Evolutionary conservation across 768 basidiomycete species (phyloP).

Genomic region (Agrocybe praecox): DNA sequence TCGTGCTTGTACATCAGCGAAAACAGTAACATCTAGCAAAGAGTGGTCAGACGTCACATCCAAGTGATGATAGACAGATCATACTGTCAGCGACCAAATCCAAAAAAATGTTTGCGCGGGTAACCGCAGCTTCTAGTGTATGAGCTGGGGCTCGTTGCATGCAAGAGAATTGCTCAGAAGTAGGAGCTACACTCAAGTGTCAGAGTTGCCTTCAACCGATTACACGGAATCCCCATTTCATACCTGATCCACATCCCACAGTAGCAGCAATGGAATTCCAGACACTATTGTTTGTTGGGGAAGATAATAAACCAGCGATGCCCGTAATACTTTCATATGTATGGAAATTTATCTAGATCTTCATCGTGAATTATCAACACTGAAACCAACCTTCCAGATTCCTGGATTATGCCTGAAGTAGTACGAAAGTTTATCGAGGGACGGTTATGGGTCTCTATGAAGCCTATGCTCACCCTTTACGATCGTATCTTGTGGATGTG

Average conservation of each 20-base stretch:
- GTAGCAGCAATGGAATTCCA: conserved; percentile 33
- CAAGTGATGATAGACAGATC: background rate
- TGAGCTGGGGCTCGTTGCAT: conserved; percentile 32
- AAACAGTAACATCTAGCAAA: conserved; percentile 29
- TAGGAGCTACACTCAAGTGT: conserved; percentile 10
- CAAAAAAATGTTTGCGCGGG: conserved; percentile 28
- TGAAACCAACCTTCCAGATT: conserved; percentile 35
- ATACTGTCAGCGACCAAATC: conserved; percentile 31
- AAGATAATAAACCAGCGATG: conserved; percentile 20
- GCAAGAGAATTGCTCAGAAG: conserved; percentile 33
- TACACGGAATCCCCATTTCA: too few relatives aligned
- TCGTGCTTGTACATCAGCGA: conserved; percentile 26
- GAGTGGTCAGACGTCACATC: background rate
- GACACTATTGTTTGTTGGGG: conserved; percentile 22
- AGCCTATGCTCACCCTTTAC: conserved; percentile 38
- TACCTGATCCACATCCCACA: conserved; percentile 36
- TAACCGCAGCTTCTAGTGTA: conserved; percentile 35
- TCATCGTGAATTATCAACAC: background rate
- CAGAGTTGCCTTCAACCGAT: too few relatives aligned
- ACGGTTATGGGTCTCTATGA: conserved; percentile 40
- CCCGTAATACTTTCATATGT: background rate
- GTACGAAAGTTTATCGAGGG: conserved; percentile 19
- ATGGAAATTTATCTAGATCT: conserved; percentile 16
- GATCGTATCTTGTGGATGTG: conserved; percentile 34
- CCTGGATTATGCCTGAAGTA: conserved; percentile 37